Percentiles rank a stretch among this genome's conserved stretches.
These are phyloP conservation scores for Endotrypanum monterogeii DNA, from an alignment of 208 protist genomes.

Conservation along the genomic window DNA sequence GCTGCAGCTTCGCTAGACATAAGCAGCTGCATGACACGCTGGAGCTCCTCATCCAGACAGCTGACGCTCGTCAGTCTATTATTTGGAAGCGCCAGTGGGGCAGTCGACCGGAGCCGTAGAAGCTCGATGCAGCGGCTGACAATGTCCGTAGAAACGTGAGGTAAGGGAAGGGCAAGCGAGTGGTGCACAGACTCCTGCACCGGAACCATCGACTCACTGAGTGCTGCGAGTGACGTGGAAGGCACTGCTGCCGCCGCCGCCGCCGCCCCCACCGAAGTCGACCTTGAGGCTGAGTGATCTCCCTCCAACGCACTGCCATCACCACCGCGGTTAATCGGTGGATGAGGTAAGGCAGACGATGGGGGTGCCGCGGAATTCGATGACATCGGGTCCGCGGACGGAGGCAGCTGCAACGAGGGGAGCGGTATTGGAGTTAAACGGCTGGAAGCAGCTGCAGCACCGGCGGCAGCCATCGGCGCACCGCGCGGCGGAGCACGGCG, in stretches of 20 bases:
- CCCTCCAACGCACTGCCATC: background rate
- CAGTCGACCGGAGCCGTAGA: conserved; percentile 27
- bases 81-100: conserved; percentile 26
- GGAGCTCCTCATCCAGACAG: conserved; percentile 35
- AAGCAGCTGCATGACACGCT: conserved; percentile 32
- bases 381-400: conserved; percentile 1
- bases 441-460: background rate
- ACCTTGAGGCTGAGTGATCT: background rate
- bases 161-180: conserved; percentile 20
- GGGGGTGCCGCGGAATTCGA: background rate
- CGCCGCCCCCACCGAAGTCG: background rate
- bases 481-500: conserved; percentile 8
- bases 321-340: background rate
- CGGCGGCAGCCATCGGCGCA: background rate
- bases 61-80: conserved; percentile 33
- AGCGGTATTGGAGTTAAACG: background rate
- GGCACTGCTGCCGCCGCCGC: background rate
- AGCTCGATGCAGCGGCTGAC: conserved; percentile 28
- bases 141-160: conserved; percentile 17
- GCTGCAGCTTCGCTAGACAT: conserved; percentile 17
- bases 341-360: background rate
- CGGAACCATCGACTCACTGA: conserved; percentile 23
- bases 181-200: conserved; percentile 22
- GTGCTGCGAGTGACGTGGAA: conserved; percentile 10
- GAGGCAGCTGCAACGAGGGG: conserved; percentile 2